Base-by-base conservation (phyloP, 331 rosid species). In the Rhamnella rubrinervis region DNA sequence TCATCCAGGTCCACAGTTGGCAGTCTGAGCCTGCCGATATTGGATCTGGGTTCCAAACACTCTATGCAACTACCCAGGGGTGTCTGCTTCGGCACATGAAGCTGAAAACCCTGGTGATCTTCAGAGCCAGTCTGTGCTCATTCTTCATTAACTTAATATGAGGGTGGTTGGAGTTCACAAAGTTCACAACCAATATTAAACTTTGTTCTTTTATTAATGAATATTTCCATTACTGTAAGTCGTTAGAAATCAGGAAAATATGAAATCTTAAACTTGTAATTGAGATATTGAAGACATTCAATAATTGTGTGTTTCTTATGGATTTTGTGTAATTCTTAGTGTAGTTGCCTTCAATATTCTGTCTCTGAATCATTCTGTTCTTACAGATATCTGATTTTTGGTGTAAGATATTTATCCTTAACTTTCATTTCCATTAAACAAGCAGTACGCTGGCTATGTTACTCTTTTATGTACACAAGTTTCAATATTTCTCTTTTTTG, bases 91-190 rank as follows among this genome's bases (percentile, higher is more conserved):
- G 69, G 89, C 78, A 47, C 79, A 77, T 79, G 88, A 87, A 82
- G 89, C 81, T 75, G 83, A 85, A 75, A 73, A 51, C 76, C 75
- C 73, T 73, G 92, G 91, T 88, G 89, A 85, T 71, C 81, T 76
- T 71, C 78, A 40, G 56, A 75, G 78, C 74, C 79, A 68, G 77
- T 63, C 60, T 76, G 55, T 69, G 72, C 3, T 65, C 37, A 58
- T 23, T 58, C 64, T 44, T 26, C 40, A 23, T 47, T 21, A 39
- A 31, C 8, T 67, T 65, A 17, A 20, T 26, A 40, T 5, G 6
- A 28, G 21, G 28, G 40, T 66, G 59, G 28, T 51, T 16, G 5
- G 16, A n/a, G 6, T 46, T 23, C 4, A 16, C 56, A 23, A 31
- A 21, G 17, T 26, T 41, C 11, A 2, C 7, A 13, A 13, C 55